phyloP scores from a whole-genome alignment of 1,139 yeast genomes.

The Tardiomyces blankii region DNA sequence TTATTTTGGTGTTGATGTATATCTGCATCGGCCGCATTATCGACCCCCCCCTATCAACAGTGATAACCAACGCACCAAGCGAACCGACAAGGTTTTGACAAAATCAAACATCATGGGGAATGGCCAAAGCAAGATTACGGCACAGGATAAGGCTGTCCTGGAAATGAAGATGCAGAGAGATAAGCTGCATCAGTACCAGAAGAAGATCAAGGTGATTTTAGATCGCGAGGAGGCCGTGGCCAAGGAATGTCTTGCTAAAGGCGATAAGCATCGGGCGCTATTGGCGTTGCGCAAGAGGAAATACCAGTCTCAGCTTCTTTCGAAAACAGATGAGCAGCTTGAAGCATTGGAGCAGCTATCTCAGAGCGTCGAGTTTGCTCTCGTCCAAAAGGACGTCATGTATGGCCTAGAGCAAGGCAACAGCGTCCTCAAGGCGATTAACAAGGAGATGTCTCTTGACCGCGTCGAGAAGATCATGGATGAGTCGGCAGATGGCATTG shows the following conservation, averaged over 20 bases:
- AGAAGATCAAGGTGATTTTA: constrained; percentile 44
- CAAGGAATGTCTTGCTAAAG: constrained; percentile 40
- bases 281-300: constrained; percentile 66
- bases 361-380: constrained; percentile 65
- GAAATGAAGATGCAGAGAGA: constrained; percentile 86
- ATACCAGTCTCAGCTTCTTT: constrained; percentile 62
- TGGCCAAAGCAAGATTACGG: constrained; percentile 41
- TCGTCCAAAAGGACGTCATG: constrained; percentile 76
- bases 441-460: constrained; percentile 66
- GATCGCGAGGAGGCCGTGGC: constrained; percentile 51
- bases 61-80: no score
- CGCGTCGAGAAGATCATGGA: constrained; percentile 77
- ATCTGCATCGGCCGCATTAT: no score
- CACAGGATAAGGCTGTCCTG: constrained; percentile 75
- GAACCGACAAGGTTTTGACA: no score
- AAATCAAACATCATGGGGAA: constrained; percentile 28
- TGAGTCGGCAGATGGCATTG: constrained; percentile 70
- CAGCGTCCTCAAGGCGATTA: constrained; percentile 57
- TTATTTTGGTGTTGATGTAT: no score
- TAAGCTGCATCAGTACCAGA: constrained; percentile 65
- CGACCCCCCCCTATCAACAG: no score
- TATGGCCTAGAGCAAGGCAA: constrained; percentile 76
- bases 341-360: constrained; percentile 52
- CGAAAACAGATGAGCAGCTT: constrained; percentile 65
- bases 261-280: constrained; percentile 51